Conservation (phyloP, 106 monocot genomes). For the Vanilla planifolia region DNA sequence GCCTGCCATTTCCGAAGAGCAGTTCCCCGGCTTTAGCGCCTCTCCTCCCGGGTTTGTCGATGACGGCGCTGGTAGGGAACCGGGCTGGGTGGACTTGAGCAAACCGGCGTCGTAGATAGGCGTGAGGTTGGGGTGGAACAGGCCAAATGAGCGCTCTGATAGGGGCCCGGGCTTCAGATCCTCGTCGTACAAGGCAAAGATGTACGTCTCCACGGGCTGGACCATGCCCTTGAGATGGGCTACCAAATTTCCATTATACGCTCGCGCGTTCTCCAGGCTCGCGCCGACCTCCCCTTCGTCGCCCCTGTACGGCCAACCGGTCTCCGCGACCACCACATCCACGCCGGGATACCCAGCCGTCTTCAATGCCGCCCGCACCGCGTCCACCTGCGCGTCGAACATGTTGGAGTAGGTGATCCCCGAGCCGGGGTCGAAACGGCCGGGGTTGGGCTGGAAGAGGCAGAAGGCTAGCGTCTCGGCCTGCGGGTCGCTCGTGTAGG, state of each 20-base stretch:
- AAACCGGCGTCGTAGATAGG: slow-evolving; percentile 59
- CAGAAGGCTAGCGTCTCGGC: slow-evolving; percentile 84
- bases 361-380: slow-evolving; percentile 54
- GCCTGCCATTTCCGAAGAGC: not conserved
- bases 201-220: slow-evolving; percentile 70
- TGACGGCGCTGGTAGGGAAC: not conserved
- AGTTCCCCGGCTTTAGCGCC: not conserved
- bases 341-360: slow-evolving; percentile 40
- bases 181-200: slow-evolving; percentile 90
- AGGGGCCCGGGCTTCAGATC: slow-evolving; percentile 70
- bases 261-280: slow-evolving; percentile 64
- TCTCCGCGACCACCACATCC: slow-evolving; percentile 90
- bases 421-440: slow-evolving; percentile 44
- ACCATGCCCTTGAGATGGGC: slow-evolving; percentile 51
- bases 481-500: slow-evolving; percentile 52
- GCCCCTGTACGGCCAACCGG: slow-evolving; percentile 85
- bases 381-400: slow-evolving; percentile 85
- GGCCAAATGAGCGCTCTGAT: slow-evolving; percentile 79
- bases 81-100: slow-evolving; percentile 7
- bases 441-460: slow-evolving; percentile 69
- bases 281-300: slow-evolving; percentile 59
- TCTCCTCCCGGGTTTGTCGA: no score
- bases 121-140: slow-evolving; percentile 48
- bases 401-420: slow-evolving; percentile 72
- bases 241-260: slow-evolving; percentile 57